These are phyloP conservation scores for Phytophthora idaei DNA, from an alignment of 352 stramenopile genomes.

Conservation along the genomic window DNA sequence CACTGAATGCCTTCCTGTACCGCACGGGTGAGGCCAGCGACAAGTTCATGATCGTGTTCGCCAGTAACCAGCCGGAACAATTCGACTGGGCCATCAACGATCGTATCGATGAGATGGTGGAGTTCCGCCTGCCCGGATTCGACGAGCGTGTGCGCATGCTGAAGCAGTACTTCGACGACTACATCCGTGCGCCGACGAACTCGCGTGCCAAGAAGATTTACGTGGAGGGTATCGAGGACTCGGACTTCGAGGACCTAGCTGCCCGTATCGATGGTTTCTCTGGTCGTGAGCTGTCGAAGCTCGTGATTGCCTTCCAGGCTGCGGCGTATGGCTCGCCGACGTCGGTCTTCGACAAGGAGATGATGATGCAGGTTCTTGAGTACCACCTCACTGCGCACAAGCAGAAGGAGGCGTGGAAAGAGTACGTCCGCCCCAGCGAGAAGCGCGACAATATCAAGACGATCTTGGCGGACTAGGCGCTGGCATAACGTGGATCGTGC, in stretches of 20 bases:
- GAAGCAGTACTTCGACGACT: slow-evolving; percentile 98
- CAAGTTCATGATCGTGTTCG: slow-evolving; percentile 99
- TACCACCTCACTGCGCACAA: slow-evolving; percentile 93
- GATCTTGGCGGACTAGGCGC: slow-evolving; percentile 55
- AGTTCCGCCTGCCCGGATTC: slow-evolving; percentile 94
- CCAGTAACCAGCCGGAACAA: slow-evolving; percentile 98
- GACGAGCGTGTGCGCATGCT: slow-evolving; percentile 98
- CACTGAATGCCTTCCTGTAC: slow-evolving; percentile 99
- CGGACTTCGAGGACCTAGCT: slow-evolving; percentile 93
- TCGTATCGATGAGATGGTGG: slow-evolving; percentile 99
- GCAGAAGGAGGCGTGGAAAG: slow-evolving; percentile 94
- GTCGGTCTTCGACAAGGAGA: slow-evolving; percentile 92
- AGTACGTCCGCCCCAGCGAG: slow-evolving; percentile 67
- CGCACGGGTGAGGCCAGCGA: slow-evolving; percentile 97
- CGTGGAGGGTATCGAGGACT: slow-evolving; percentile 92
- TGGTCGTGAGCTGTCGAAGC: slow-evolving; percentile 98
- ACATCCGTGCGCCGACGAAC: slow-evolving; percentile 92
- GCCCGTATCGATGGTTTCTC: slow-evolving; percentile 97
- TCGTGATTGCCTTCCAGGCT: slow-evolving; percentile 99
- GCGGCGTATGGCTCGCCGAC: slow-evolving; percentile 96
- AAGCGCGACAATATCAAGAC: slow-evolving; percentile 57
- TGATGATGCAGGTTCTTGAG: slow-evolving; percentile 94
- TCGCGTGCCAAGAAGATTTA: slow-evolving; percentile 89
- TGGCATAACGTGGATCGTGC: slow-evolving; percentile 17
- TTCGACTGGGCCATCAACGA: slow-evolving; percentile 99